Conservation (phyloP, 2,329 filamentous ascomycete genomes). For the Diaporthe capsici region DNA sequence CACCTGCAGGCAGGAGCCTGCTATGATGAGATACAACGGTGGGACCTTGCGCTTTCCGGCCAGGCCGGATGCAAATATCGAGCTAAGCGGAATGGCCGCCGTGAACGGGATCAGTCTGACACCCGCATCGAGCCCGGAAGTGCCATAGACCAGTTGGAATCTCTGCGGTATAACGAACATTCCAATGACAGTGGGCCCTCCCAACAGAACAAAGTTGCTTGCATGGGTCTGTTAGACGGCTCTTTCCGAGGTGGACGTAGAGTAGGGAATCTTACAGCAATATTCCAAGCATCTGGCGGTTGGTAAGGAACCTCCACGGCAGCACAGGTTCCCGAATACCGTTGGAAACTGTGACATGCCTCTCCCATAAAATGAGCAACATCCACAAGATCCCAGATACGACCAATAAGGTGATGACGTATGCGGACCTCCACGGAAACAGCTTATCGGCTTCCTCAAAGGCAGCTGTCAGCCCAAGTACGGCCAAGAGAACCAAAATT, state of each 20-base stretch:
- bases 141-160: constrained; percentile 14
- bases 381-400: constrained; percentile 1
- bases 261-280: not conserved
- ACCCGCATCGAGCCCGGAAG: not conserved
- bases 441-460: constrained; percentile 4
- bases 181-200: not conserved
- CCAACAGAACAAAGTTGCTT: constrained; percentile 11
- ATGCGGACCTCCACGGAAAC: constrained; percentile 1
- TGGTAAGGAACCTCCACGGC: not conserved
- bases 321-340: not conserved
- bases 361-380: not conserved
- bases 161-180: constrained; percentile 20
- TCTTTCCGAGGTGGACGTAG: not conserved
- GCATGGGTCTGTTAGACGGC: not conserved
- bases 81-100: not conserved
- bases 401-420: not conserved
- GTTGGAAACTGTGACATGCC: not conserved
- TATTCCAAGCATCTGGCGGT: not conserved
- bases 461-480: not conserved
- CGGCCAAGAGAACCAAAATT: not conserved
- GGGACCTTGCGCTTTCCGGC: not conserved
- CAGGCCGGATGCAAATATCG: not conserved
- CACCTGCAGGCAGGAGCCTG: not conserved
- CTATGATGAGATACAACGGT: constrained; percentile 4
- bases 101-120: constrained; percentile 13